phyloP scores from a whole-genome alignment of 805 yeast genomes.

The Yarrowia porcina region DNA sequence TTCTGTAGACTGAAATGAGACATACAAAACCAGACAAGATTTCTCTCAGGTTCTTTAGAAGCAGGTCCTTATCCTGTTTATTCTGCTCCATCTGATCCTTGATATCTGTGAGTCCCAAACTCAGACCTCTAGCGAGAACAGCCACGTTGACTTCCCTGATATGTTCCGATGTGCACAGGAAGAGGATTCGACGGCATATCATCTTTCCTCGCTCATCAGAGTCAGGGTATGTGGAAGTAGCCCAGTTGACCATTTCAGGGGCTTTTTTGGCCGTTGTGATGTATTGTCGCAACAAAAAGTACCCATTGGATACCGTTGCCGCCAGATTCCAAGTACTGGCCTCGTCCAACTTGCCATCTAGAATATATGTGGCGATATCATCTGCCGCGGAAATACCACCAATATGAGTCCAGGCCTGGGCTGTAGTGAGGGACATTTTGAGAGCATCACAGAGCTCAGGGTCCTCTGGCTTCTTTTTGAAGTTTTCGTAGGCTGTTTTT shows the following conservation, averaged over 20 bases:
- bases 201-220: not conserved
- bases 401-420: slow-evolving; percentile 3
- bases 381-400: slow-evolving; percentile 5
- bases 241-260: slow-evolving; percentile 15
- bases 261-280: not conserved
- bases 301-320: slow-evolving; percentile 15
- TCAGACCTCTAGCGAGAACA: not conserved
- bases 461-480: not conserved
- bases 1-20: slow-evolving; percentile 7
- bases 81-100: not conserved
- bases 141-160: not conserved
- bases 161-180: slow-evolving; percentile 2
- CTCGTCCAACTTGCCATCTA: not conserved
- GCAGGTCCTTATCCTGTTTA: not conserved
- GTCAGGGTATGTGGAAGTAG: not conserved
- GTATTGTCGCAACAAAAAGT: not conserved
- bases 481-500: not conserved
- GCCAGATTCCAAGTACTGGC: slow-evolving; percentile 2
- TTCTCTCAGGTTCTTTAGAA: not conserved
- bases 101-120: not conserved
- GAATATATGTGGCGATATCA: not conserved
- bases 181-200: slow-evolving; percentile 10
- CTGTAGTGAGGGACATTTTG: slow-evolving; percentile 2
- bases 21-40: slow-evolving; percentile 19
- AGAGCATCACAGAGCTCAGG: not conserved